Evolutionary conservation across 2,329 filamentous ascomycete species (phyloP).

Genomic region (Arachnomyces sp.): DNA sequence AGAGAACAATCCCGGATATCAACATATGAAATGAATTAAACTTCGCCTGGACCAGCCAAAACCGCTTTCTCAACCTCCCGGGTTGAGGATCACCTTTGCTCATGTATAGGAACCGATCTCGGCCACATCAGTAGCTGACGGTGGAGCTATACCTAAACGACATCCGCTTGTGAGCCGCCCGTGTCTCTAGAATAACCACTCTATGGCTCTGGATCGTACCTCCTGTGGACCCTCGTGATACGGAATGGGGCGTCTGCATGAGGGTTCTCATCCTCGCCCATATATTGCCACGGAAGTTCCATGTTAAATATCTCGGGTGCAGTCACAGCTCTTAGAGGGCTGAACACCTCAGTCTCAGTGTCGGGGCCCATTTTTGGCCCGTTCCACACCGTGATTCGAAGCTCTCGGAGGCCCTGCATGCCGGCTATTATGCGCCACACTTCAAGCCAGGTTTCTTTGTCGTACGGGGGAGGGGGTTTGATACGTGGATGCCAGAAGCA

Average conservation of each 20-base stretch:
- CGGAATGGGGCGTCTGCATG: background rate
- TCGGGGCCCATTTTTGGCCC: background rate
- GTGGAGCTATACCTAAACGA: too few relatives aligned
- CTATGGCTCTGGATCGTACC: background rate
- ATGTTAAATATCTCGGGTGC: background rate
- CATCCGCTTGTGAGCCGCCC: too few relatives aligned
- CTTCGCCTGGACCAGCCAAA: too few relatives aligned
- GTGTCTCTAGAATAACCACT: too few relatives aligned
- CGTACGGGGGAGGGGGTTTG: background rate
- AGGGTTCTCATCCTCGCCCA: background rate
- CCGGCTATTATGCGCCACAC: background rate
- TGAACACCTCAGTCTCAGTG: background rate
- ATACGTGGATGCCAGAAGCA: background rate
- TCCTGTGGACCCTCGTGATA: background rate
- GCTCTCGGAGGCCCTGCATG: constrained; percentile 2
- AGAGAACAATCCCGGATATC: too few relatives aligned
- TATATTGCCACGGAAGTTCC: background rate
- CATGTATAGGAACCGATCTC: too few relatives aligned
- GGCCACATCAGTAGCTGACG: too few relatives aligned
- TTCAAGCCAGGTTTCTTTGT: background rate
- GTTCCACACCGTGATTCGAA: background rate
- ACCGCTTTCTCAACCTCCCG: too few relatives aligned
- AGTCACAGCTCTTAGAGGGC: background rate
- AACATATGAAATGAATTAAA: too few relatives aligned
- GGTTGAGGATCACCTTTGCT: too few relatives aligned